Conservation (phyloP, 1,139 yeast species). For the Hemisphaericaspora xylofermentans region DNA sequence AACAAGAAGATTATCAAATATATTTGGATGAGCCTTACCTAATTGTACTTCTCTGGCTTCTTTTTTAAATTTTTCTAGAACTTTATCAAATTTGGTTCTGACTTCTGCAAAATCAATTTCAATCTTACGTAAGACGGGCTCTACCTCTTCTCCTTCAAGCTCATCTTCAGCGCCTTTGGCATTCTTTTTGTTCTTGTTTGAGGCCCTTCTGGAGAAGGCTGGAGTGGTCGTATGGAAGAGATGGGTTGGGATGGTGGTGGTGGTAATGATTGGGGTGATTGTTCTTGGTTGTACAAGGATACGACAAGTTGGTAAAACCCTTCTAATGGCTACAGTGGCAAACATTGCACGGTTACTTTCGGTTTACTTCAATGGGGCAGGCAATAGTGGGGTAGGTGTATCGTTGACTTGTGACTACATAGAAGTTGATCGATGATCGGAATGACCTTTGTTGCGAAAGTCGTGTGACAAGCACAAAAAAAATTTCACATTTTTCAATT, state of each 20-base stretch:
- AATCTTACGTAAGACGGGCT: constrained; percentile 18
- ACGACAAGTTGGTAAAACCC: not conserved
- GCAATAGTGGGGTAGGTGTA: not conserved
- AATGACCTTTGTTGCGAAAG: not conserved
- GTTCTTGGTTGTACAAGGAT: not conserved
- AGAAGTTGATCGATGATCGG: no score
- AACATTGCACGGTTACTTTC: no score
- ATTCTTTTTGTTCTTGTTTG: constrained; percentile 17
- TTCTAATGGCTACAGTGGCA: not conserved
- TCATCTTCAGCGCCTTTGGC: constrained; percentile 18
- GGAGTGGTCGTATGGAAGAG: constrained; percentile 8
- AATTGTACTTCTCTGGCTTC: constrained; percentile 60
- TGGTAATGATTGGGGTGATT: not conserved
- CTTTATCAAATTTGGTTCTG: constrained; percentile 45
- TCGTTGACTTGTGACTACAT: no score
- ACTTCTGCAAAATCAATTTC: constrained; percentile 41
- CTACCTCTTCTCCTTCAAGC: constrained; percentile 16
- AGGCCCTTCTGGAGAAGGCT: constrained; percentile 7
- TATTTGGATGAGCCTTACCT: constrained; percentile 65
- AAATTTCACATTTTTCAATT: not conserved
- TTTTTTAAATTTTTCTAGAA: constrained; percentile 55
- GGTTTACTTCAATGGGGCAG: not conserved
- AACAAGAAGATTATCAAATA: constrained; percentile 62
- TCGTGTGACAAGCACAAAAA: not conserved
- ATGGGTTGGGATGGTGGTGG: not conserved